phyloP scores from a whole-genome alignment of 768 basidiomycete species.

The Mycena sanguinolenta region DNA sequence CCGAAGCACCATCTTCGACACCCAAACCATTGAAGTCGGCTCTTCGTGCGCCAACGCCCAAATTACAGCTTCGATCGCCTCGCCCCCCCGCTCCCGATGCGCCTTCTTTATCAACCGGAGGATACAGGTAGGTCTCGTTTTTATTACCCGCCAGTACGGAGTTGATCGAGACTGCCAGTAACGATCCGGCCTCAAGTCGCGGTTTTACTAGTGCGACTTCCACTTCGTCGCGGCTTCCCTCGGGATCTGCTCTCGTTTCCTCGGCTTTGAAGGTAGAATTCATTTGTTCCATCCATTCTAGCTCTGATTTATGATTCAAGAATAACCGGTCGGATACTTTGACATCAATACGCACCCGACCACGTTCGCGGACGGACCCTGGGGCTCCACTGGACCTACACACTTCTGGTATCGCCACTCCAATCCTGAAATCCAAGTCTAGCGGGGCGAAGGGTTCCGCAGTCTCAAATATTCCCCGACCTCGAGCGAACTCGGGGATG shows the following conservation, averaged over 20 bases:
- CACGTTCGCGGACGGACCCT: constrained; percentile 54
- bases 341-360: constrained; percentile 33
- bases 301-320: constrained; percentile 5
- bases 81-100: constrained; percentile 30
- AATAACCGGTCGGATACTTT: neutral
- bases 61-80: constrained; percentile 35
- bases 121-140: neutral
- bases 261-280: neutral
- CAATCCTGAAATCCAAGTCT: constrained; percentile 7
- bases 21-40: constrained; percentile 54
- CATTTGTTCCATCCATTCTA: constrained; percentile 6
- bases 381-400: constrained; percentile 34
- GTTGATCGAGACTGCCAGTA: neutral
- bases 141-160: neutral
- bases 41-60: constrained; percentile 52
- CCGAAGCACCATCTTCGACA: constrained; percentile 34
- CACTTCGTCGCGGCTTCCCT: neutral
- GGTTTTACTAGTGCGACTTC: neutral
- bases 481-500: constrained; percentile 42
- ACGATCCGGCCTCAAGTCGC: neutral
- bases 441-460: neutral
- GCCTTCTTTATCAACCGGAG: constrained; percentile 3
- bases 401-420: constrained; percentile 1
- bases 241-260: neutral
- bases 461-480: constrained; percentile 53